A percentile compares a stretch with the other conserved stretches of the same genome.
Evolutionary conservation across 805 yeast genomes (phyloP).

Genomic region (Diddensiella transvaalensis): DNA sequence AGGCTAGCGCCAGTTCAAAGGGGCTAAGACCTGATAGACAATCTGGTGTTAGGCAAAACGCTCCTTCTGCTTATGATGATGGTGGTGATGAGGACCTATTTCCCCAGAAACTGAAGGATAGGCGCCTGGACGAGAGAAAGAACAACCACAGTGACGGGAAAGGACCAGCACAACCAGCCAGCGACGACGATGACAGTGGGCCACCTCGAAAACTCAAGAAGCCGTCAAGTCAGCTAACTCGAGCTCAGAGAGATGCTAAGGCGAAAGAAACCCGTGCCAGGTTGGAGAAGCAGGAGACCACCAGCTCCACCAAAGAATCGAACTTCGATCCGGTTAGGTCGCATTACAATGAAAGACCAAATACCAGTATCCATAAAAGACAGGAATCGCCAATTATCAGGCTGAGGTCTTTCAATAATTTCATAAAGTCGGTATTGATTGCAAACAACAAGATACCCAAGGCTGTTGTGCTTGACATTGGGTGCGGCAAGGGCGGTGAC

Average conservation of each 20-base stretch:
- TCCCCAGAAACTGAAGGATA: not conserved
- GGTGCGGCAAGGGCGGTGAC: constrained; percentile 99
- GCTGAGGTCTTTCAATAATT: constrained; percentile 84
- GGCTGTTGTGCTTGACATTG: constrained; percentile 70
- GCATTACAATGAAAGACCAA: constrained; percentile 84
- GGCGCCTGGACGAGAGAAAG: not conserved
- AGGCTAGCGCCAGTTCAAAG: no score
- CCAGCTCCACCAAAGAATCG: constrained; percentile 18
- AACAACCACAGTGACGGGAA: not conserved
- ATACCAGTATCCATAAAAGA: constrained; percentile 57
- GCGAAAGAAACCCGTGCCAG: constrained; percentile 15
- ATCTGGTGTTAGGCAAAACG: no score
- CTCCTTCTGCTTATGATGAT: no score
- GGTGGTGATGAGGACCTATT: not conserved
- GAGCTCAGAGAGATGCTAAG: constrained; percentile 15
- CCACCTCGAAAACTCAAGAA: constrained; percentile 20
- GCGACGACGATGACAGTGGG: not conserved
- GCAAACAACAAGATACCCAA: constrained; percentile 51
- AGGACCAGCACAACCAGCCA: no score
- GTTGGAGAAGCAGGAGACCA: constrained; percentile 13
- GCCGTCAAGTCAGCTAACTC: constrained; percentile 17
- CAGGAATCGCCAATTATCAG: constrained; percentile 79
- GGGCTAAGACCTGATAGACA: no score
- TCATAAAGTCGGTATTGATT: constrained; percentile 81
- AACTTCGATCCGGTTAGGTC: constrained; percentile 52